These are phyloP conservation scores for Plasmodium coatneyi DNA, from an alignment of 169 alveolate genomes.

Conservation along the genomic window DNA sequence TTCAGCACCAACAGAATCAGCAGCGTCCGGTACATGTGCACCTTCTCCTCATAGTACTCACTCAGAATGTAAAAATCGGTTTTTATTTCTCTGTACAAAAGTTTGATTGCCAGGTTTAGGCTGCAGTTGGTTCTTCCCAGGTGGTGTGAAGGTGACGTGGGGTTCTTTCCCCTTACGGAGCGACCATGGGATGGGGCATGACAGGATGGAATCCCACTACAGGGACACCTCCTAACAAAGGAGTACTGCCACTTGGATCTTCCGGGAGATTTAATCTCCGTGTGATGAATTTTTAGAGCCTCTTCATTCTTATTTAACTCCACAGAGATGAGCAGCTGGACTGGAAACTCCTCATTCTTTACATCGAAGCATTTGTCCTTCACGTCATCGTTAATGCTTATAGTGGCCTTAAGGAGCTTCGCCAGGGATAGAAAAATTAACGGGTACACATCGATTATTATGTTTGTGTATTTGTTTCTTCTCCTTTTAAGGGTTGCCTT, in stretches of 20 bases:
- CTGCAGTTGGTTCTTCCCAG: not conserved
- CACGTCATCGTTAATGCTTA: conserved; percentile 36
- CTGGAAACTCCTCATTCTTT: conserved; percentile 47
- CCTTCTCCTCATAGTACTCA: conserved; percentile 37
- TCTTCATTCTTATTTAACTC: conserved; percentile 39
- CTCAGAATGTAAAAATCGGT: conserved; percentile 32
- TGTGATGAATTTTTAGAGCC: conserved; percentile 14
- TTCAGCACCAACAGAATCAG: conserved; percentile 24
- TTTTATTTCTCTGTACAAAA: conserved; percentile 60
- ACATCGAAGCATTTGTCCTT: conserved; percentile 49
- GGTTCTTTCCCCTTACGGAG: not conserved
- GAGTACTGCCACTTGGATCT: not conserved
- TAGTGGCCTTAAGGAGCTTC: conserved; percentile 24
- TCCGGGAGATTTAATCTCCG: not conserved
- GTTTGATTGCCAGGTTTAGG: conserved; percentile 27
- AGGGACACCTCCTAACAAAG: conserved; percentile 18
- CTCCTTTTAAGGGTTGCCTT: conserved; percentile 12
- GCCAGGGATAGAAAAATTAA: conserved; percentile 39
- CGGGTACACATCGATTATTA: conserved; percentile 61
- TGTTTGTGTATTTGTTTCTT: conserved; percentile 71
- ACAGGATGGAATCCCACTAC: not conserved
- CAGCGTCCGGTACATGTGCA: conserved; percentile 49
- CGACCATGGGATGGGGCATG: not conserved
- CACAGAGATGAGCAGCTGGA: conserved; percentile 14
- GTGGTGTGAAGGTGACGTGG: not conserved